A percentile compares a stretch with the other conserved stretches of the same genome.
Evolutionary conservation across 1,284 basidiomycete species (phyloP).

Genomic region (Austropuccinia psidii): DNA sequence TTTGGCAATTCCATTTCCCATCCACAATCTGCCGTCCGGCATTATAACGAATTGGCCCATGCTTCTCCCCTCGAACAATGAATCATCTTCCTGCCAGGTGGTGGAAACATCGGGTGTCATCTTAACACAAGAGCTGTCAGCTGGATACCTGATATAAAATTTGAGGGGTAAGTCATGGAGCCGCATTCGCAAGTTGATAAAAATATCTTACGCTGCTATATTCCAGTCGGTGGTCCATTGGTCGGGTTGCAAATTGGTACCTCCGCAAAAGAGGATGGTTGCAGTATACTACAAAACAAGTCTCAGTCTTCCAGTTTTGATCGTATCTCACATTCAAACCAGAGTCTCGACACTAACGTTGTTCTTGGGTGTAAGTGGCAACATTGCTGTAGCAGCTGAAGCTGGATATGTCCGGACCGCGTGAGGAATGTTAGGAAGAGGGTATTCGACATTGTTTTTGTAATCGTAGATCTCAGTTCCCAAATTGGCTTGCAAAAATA

Average conservation of each 20-base stretch:
- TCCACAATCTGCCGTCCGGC: conserved; percentile 64
- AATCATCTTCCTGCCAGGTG: conserved; percentile 60
- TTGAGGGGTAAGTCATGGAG: not conserved
- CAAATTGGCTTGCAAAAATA: conserved; percentile 36
- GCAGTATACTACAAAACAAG: conserved; percentile 56
- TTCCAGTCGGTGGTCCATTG: conserved; percentile 58
- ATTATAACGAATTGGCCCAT: conserved; percentile 82
- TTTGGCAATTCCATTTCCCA: conserved; percentile 68
- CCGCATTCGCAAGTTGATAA: not conserved
- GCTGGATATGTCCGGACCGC: conserved; percentile 68
- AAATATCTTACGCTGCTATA: conserved; percentile 54
- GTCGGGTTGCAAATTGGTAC: conserved; percentile 63
- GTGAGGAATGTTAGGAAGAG: conserved; percentile 46
- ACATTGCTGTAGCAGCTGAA: conserved; percentile 79
- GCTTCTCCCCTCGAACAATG: conserved; percentile 63
- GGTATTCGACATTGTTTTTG: conserved; percentile 32
- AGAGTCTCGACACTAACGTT: conserved; percentile 51
- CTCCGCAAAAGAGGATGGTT: conserved; percentile 82
- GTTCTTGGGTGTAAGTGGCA: conserved; percentile 80
- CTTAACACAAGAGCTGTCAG: conserved; percentile 51
- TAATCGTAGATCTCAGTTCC: conserved; percentile 33
- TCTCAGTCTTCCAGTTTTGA: not conserved
- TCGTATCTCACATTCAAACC: not conserved
- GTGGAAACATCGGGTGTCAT: conserved; percentile 71
- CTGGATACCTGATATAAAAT: conserved; percentile 41